Evolutionary conservation across 495 filamentous ascomycete genomes (phyloP).

Genomic region (Peziza echinospora): DNA sequence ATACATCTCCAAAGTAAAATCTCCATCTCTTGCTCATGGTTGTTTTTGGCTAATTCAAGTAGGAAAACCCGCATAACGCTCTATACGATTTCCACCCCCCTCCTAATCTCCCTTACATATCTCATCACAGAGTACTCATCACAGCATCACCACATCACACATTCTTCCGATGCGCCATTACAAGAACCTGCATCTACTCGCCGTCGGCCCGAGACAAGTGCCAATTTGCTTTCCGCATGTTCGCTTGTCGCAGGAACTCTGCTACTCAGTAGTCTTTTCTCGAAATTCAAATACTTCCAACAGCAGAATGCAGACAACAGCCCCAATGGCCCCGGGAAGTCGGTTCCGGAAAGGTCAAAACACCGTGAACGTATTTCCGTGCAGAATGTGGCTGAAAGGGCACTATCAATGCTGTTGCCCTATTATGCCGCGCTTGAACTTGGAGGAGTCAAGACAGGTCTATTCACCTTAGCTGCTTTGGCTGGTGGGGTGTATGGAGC

Average conservation of each 20-base stretch:
- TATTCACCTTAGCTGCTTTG: slow-evolving; percentile 8
- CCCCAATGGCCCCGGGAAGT: background rate
- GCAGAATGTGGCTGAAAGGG: slow-evolving; percentile 8
- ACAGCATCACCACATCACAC: background rate
- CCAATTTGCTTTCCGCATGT: background rate
- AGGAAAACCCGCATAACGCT: slow-evolving; percentile 4
- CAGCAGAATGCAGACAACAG: slow-evolving; percentile 1
- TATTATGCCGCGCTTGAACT: slow-evolving; percentile 16
- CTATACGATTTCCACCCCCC: slow-evolving; percentile 10
- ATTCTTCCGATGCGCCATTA: background rate
- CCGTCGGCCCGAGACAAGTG: background rate
- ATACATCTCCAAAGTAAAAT: slow-evolving; percentile 6
- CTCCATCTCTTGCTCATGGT: slow-evolving; percentile 17
- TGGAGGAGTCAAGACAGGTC: slow-evolving; percentile 11
- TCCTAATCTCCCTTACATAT: slow-evolving; percentile 3
- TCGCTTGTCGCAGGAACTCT: background rate
- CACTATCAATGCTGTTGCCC: slow-evolving; percentile 4
- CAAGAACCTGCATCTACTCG: background rate
- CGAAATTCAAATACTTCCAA: slow-evolving; percentile 1
- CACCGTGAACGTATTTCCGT: slow-evolving; percentile 6
- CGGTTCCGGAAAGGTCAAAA: slow-evolving; percentile 1
- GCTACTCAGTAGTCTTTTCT: background rate
- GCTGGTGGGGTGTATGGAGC: slow-evolving; percentile 8
- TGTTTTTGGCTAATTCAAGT: slow-evolving; percentile 13
- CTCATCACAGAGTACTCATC: background rate